Evolutionary conservation across 75 land plant genomes (phyloP), one percentile per base, ranked within the genome.

Genomic region (Sequoia sempervirens): DNA sequence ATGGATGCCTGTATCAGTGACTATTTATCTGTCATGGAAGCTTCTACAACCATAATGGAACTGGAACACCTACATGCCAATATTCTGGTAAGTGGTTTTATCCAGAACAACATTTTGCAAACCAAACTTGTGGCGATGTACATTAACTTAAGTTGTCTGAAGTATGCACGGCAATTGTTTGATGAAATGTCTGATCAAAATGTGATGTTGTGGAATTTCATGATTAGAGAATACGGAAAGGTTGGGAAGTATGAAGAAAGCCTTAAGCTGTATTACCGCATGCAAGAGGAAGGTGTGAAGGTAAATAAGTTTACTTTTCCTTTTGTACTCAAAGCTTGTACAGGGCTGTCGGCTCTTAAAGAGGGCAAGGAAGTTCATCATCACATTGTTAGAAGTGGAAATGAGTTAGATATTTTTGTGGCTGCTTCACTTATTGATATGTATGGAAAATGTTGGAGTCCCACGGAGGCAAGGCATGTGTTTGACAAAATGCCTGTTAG

Each of bases 401-500:
- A 61, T 15, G 82, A 81, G 10, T 81, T n/a, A 1, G 66, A 81
- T 53, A 20, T 36, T 54, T 81, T 53, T 53, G 82, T 81, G 4
- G 82, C 75, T 70, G 4, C 73, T 53, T 52, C 82, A 26, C 50
- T 84, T 32, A 38, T 84, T 23, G 85, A 75, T n/a, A 84, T 75
- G 82, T 84, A 84, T 76, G 82, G 18, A 15, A 84, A 84, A 76
- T 84, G 85, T 75, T 56, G 82, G 45, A 28, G 28, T 53, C 56
- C 23, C 8, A 34, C 17, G 34, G 80, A 75, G 12, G 85, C 85
- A 36, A 40, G 40, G 50, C 37, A 75, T 10, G 80, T 84, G 52
- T 84, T 84, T 76, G 80, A 76, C 32, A 47, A 40, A 32, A 75
- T 75, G 53, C 82, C 54, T 28, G 40, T 28, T 20, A 64, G 53